Conservation (phyloP, 192 early-diverging fungal species). For the Irineochytrium annulatum region DNA sequence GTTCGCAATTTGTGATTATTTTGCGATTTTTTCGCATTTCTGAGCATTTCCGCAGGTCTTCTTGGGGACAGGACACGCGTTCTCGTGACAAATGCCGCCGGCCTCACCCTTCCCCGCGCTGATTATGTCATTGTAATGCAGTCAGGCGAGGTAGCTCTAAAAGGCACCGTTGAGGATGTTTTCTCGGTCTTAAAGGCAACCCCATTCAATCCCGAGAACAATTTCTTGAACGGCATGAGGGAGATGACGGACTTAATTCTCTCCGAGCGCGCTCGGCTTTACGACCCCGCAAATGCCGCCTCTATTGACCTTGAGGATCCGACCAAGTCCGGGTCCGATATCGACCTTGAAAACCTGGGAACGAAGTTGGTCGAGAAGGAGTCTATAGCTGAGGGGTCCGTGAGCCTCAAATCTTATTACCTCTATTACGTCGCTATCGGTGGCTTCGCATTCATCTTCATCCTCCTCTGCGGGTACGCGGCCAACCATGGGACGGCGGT, state of each 20-base stretch:
- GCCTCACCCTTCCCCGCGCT: conserved; percentile 32
- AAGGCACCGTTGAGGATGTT: conserved; percentile 20
- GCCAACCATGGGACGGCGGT: conserved; percentile 2
- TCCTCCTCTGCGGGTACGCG: conserved; percentile 12
- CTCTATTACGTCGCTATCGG: conserved; percentile 19
- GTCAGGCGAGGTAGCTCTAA: conserved; percentile 18
- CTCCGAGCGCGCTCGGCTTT: conserved; percentile 3
- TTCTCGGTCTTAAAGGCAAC: neutral
- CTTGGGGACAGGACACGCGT: neutral
- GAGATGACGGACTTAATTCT: conserved; percentile 7
- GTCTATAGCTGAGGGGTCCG: conserved; percentile 11
- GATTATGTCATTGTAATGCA: conserved; percentile 39
- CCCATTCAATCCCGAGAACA: neutral
- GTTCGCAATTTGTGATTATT: conserved; percentile 4
- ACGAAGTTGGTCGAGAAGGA: conserved; percentile 19
- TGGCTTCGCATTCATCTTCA: conserved; percentile 10
- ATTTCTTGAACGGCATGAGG: neutral
- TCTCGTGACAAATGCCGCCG: conserved; percentile 55
- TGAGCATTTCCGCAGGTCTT: neutral
- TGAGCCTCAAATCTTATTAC: conserved; percentile 15
- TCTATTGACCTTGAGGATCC: no score
- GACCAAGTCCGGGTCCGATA: no score
- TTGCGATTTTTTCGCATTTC: neutral
- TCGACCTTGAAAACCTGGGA: neutral
- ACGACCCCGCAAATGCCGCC: no score